Percentiles rank a stretch among this genome's conserved stretches.
phyloP scores from a whole-genome alignment of 768 basidiomycete genomes.

The Panus rudis region DNA sequence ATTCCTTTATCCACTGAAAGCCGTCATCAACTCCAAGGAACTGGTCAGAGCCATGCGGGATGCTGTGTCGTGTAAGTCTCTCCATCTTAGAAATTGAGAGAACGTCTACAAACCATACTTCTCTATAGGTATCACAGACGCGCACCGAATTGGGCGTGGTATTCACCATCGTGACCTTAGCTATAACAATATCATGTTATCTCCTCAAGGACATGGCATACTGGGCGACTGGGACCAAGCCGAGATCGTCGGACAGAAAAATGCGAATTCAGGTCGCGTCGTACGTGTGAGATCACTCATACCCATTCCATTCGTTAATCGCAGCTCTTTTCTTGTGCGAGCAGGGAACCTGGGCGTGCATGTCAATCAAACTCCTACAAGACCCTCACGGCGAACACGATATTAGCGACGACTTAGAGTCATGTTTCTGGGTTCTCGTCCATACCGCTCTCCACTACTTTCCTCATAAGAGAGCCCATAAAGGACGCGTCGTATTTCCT shows the following conservation, averaged over 20 bases:
- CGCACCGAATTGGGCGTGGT: not conserved
- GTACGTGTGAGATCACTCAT: too few species aligned
- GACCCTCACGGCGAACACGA: not conserved
- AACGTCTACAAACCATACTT: not conserved
- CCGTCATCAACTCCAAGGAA: not conserved
- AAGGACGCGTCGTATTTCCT: too few species aligned
- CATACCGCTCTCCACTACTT: too few species aligned
- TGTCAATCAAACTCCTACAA: not conserved
- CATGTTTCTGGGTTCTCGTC: not conserved
- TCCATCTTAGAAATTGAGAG: not conserved
- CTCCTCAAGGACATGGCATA: conserved; percentile 1
- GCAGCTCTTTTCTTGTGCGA: not conserved
- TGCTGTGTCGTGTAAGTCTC: conserved; percentile 4
- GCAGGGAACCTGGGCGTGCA: conserved; percentile 8
- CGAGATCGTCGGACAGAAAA: not conserved
- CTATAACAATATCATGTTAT: conserved; percentile 3
- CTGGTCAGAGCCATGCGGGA: conserved; percentile 4
- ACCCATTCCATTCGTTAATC: not conserved
- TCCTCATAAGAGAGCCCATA: too few species aligned
- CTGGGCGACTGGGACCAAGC: conserved; percentile 11
- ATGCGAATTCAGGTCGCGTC: too few species aligned
- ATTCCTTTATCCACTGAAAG: conserved; percentile 1
- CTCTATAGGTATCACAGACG: not conserved
- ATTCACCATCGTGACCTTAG: conserved; percentile 9
- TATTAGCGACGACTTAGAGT: not conserved